Evolutionary conservation across 306 rosid species (phyloP).

Genomic region (Citrullus colocynthis): DNA sequence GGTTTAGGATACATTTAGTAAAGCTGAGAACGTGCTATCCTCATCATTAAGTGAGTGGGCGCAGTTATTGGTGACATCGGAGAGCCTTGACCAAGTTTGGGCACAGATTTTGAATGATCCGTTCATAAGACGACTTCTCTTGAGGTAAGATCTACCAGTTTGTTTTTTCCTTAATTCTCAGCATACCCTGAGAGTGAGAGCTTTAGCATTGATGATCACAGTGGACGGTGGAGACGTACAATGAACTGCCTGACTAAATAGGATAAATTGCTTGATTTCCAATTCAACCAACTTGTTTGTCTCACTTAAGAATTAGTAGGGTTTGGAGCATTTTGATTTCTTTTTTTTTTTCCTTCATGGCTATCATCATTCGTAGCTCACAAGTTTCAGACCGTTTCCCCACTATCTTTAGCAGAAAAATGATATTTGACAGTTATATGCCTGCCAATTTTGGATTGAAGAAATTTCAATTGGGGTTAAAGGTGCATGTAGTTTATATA

Average conservation of each 20-base stretch:
- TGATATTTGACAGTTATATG: neutral
- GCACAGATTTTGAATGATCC: constrained; percentile 72
- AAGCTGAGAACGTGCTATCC: constrained; percentile 66
- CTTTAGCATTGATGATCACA: neutral
- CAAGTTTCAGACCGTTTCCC: neutral
- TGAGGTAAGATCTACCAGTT: constrained; percentile 38
- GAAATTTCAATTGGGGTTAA: neutral
- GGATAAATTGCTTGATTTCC: neutral
- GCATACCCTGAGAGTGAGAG: neutral
- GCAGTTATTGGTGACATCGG: constrained; percentile 40
- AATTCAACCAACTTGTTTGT: neutral
- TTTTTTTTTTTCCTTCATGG: neutral
- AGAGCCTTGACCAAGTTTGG: constrained; percentile 72
- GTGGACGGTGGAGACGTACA: neutral
- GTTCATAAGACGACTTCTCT: constrained; percentile 73
- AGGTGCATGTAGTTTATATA: neutral
- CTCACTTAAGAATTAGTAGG: neutral
- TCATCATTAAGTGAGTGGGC: constrained; percentile 63
- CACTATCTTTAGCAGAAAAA: neutral
- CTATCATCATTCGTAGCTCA: neutral
- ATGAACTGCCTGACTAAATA: neutral
- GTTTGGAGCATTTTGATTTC: neutral
- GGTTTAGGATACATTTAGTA: constrained; percentile 53
- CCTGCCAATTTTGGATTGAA: neutral
- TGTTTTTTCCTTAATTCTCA: neutral